Base-by-base conservation (phyloP, 805 yeast species). In the Wickerhamomyces queroliae region DNA sequence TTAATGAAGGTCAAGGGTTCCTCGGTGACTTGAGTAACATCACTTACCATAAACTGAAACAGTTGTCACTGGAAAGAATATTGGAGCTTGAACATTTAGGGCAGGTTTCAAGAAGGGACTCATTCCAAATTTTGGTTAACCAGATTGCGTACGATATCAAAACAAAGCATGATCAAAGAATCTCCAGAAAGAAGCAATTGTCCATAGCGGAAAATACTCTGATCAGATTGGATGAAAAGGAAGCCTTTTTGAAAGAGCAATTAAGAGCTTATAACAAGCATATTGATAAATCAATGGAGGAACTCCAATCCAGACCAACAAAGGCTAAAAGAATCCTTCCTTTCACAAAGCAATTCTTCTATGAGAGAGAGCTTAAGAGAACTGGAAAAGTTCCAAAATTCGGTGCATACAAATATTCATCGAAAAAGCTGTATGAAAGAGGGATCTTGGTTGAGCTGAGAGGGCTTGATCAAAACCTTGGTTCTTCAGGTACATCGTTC, bases 101-200 rank as follows among this genome's bases (percentile, higher is more conserved):
- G 2, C 61, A 69, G 29, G 70, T 90, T 8, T 67, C 82, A 3
- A 71, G 95, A 42, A 64, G 70, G 24, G 77, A 87, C 54, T 78
- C 83, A 16, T 87, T 80, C 59, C 98, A 93, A 56, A 79, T 75
- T 18, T 55, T 93, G 12, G 62, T 93, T 42, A 88, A 89, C 53
- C 87, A 85, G 46, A 81, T 93, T 45, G 95, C 96, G 0, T 63
- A 72, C 39, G 97, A 91, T 46, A 87, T 93, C 46, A 63, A 61
- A 44, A 72, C 77, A 40, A 78, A 78, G 43, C 68, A 69, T 38
- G 72, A 73, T 45, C 70, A 74, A 17, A 63, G 80, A 33, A 45
- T 67, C n/a, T 60, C 67, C 29, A 63, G 79, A 19, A 55, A 59
- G 38, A 63, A 66, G 28, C 81, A 76, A 45, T 55, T 78, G 40